Evolutionary conservation across 1,284 basidiomycete species (phyloP).

Genomic region (Ceratobasidium sp.): DNA sequence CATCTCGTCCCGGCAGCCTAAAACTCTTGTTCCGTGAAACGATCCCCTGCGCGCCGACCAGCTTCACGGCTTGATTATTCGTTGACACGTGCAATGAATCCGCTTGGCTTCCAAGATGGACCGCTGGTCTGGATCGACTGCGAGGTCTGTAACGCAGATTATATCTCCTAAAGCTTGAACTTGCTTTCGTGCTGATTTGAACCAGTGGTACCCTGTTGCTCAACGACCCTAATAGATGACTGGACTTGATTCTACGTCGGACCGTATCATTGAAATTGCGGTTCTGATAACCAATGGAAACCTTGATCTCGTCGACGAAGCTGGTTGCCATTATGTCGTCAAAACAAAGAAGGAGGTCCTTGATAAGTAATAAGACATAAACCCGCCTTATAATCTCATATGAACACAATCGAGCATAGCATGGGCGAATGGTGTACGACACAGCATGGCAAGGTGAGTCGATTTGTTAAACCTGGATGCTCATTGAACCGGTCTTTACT

Average conservation of each 20-base stretch:
- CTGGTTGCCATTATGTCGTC: constrained; percentile 78
- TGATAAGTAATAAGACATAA: constrained; percentile 66
- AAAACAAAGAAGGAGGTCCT: constrained; percentile 71
- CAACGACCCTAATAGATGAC: constrained; percentile 69
- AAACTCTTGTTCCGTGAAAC: too few relatives aligned
- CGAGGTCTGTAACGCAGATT: constrained; percentile 59
- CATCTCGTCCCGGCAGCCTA: too few relatives aligned
- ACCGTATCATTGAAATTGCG: constrained; percentile 80
- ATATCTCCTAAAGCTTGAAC: not conserved
- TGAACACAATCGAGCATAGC: constrained; percentile 57
- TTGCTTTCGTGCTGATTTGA: not conserved
- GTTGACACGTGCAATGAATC: constrained; percentile 2
- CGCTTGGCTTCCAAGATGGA: constrained; percentile 63
- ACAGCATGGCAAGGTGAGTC: constrained; percentile 75
- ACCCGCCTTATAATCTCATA: constrained; percentile 3
- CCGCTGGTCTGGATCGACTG: constrained; percentile 92
- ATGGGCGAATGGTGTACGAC: constrained; percentile 83
- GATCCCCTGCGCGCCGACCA: too few relatives aligned
- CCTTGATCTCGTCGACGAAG: constrained; percentile 76
- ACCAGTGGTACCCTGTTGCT: not conserved
- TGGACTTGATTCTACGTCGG: constrained; percentile 70
- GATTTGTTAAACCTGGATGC: not conserved
- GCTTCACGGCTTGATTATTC: too few relatives aligned
- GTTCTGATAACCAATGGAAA: constrained; percentile 87
- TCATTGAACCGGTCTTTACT: not conserved